Evolutionary conservation across 163 green algal species (phyloP).

Genomic region (Botryococcus braunii): DNA sequence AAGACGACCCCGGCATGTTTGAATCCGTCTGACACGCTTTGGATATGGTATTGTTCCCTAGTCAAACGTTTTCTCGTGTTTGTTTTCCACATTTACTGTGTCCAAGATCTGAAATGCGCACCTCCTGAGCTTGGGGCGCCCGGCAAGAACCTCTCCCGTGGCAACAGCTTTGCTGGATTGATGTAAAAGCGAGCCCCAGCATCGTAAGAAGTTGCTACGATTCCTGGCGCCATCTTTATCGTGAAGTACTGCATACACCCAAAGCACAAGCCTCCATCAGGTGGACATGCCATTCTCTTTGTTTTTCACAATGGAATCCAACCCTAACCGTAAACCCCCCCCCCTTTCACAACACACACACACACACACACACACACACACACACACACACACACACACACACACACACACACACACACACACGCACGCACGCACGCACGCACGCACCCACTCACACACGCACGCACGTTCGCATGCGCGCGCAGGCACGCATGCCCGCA

Average conservation of each 20-base stretch:
- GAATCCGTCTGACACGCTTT: background rate
- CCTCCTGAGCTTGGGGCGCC: conserved; percentile 30
- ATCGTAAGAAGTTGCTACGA: conserved; percentile 86
- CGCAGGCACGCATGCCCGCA: no score
- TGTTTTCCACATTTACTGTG: background rate
- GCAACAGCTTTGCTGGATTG: conserved; percentile 90
- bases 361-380: no score
- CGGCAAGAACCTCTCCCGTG: conserved; percentile 93
- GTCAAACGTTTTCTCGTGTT: background rate
- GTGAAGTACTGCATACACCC: conserved; percentile 77
- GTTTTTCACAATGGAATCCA: no score
- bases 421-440: no score
- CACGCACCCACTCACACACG: no score
- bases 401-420: background rate
- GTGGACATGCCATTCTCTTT: no score
- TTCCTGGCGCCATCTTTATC: conserved; percentile 95
- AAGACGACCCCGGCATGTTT: background rate
- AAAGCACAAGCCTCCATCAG: no score
- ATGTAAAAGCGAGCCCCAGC: conserved; percentile 97
- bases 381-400: background rate
- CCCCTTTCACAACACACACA: no score
- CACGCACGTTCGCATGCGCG: no score
- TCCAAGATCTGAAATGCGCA: background rate
- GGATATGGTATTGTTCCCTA: background rate
- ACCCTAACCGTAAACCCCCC: no score